Base-by-base conservation (phyloP, 352 stramenopile species). In the Globisporangium takayamanum region DNA sequence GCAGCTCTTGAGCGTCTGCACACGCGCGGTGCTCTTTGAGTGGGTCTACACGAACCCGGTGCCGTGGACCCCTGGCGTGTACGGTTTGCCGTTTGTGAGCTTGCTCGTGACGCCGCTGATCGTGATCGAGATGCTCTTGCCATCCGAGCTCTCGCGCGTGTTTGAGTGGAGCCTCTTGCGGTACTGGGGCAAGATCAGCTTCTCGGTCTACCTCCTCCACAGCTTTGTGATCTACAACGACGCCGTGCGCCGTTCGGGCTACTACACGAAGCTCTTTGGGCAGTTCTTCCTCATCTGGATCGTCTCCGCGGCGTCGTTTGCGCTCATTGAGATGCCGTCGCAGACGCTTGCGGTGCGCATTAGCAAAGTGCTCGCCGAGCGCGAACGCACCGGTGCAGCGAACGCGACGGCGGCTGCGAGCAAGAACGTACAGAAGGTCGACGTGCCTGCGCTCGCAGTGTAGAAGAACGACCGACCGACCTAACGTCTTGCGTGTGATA, bases 251-350 rank as follows among this genome's bases (percentile, higher is more conserved):
- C 49, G 26, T 12, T 49, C 4, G 52, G 12, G 25, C 36, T 85
- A 14, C 41, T 78, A 77, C 50, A 61, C 82, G 53, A 60, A 58
- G 15, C 62, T 82, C 49, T 76, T 76, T 25, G 54, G 50, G 0
- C 47, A 62, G 7, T 74, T 81, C 47, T 63, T 57, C 8, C 58
- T 83, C 47, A 42, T 50, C 11, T 50, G 56, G 26, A 53, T 74
- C 8, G 42, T 82, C 10, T 67, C 66, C 28, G 74, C 68, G 0
- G 42, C 63, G 20, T 80, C 70, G 5, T 80, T 77, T 41, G 48
- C 70, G 18, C 14, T 74, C 12, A 33, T 87, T 33, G 73, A 87
- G 66, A 68, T 72, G 44, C 74, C 74, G 46, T 82, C 73, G 3
- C 77, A 82, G 49, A 30, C 68, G 12, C 20, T 82, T 8, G 72